A percentile compares a stretch with the other conserved stretches of the same genome.
These are phyloP conservation scores for Poterioochromonas sp. DNA, from an alignment of 352 stramenopile species.

Conservation along the genomic window DNA sequence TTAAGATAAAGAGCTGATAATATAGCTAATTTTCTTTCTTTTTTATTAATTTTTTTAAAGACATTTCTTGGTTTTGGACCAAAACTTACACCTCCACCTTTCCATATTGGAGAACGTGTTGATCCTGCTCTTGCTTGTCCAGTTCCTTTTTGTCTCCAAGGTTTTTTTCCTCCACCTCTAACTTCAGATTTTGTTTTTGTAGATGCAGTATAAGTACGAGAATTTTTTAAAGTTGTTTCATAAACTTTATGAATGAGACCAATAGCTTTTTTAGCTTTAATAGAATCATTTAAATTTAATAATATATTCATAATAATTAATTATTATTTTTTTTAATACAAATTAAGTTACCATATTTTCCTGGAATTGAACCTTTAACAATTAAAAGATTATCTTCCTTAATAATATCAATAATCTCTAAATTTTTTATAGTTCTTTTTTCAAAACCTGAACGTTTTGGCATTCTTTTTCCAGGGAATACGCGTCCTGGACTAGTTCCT, in stretches of 20 bases:
- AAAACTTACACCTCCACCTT: constrained; percentile 25
- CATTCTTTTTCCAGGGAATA: constrained; percentile 21
- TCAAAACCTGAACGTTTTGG: constrained; percentile 29
- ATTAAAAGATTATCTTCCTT: constrained; percentile 44
- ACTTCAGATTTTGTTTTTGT: constrained; percentile 34
- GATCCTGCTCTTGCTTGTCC: constrained; percentile 10
- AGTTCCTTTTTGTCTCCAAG: constrained; percentile 27
- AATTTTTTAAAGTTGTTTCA: constrained; percentile 41
- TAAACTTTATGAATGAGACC: constrained; percentile 38
- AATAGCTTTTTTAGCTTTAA: constrained; percentile 39
- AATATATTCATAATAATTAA: constrained; percentile 37
- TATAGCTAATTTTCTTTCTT: constrained; percentile 40
- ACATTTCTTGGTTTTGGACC: constrained; percentile 38
- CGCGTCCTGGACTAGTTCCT: background rate
- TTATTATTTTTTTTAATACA: constrained; percentile 37
- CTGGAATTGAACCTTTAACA: constrained; percentile 42
- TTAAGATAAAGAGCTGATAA: constrained; percentile 37
- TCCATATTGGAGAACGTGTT: constrained; percentile 4
- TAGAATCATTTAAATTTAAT: constrained; percentile 40
- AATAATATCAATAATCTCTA: constrained; percentile 42
- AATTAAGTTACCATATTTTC: constrained; percentile 44
- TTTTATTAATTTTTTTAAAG: constrained; percentile 44
- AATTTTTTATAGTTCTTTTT: constrained; percentile 34
- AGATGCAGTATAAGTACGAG: constrained; percentile 33
- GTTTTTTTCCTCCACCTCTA: constrained; percentile 24